Conservation (phyloP, 305 asterid genomes). For the Rubia peregrina region DNA sequence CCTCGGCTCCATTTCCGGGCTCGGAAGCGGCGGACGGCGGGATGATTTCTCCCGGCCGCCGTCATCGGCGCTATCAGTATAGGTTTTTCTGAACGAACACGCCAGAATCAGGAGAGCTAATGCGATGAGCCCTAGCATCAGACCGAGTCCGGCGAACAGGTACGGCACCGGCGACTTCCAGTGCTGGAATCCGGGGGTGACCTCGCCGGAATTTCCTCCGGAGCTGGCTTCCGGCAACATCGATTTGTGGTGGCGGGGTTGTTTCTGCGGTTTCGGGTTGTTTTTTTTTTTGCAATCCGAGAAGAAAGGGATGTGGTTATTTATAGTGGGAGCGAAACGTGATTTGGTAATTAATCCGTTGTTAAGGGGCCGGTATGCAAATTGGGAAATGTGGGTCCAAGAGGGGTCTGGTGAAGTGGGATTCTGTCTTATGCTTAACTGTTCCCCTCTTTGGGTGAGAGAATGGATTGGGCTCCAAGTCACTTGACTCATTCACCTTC, state of each 20-base stretch:
- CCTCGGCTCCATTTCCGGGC: constrained; percentile 32
- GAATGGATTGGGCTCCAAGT: constrained; percentile 27
- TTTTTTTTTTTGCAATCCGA: not conserved
- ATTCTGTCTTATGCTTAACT: constrained; percentile 20
- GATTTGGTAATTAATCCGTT: not conserved
- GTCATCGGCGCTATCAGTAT: not conserved
- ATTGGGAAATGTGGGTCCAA: constrained; percentile 11
- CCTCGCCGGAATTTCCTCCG: constrained; percentile 18
- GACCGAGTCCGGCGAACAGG: constrained; percentile 43
- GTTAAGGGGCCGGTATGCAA: constrained; percentile 1
- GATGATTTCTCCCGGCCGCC: constrained; percentile 11
- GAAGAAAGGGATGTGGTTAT: constrained; percentile 1
- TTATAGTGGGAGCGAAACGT: constrained; percentile 5
- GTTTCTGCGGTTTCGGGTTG: not conserved
- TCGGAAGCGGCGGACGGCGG: constrained; percentile 6
- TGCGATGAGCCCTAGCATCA: constrained; percentile 41
- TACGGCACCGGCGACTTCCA: constrained; percentile 54
- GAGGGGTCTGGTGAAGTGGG: constrained; percentile 13
- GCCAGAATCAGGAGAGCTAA: constrained; percentile 43
- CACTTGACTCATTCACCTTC: constrained; percentile 8
- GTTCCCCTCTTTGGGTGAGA: constrained; percentile 15
- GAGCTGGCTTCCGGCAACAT: constrained; percentile 23
- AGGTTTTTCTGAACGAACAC: constrained; percentile 29
- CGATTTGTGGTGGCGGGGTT: too few relatives aligned
- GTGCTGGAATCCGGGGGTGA: constrained; percentile 17